A percentile compares a stretch with the other conserved stretches of the same genome.
Conservation (phyloP, 2,329 filamentous ascomycete species). For the Alternaria postmessia region DNA sequence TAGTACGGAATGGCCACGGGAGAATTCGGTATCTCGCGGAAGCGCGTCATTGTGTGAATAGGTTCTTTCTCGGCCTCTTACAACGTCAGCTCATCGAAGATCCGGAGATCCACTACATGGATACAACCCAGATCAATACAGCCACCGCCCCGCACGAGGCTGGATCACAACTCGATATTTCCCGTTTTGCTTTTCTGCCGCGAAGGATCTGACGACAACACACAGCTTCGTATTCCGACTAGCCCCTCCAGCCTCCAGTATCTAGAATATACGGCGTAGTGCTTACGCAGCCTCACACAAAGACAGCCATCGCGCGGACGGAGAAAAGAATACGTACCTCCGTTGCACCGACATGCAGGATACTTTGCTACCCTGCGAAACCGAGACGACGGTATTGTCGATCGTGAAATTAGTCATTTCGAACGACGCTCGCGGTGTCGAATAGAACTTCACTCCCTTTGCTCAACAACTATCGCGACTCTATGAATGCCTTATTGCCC, state of each 20-base stretch:
- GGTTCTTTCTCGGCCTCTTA: neutral
- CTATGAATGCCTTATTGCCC: conserved; percentile 1
- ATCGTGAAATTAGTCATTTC: neutral
- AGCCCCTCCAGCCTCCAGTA: neutral
- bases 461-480: neutral
- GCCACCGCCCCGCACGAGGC: conserved; percentile 2
- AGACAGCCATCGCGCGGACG: neutral
- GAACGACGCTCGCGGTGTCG: neutral
- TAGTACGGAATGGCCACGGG: neutral
- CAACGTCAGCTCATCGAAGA: conserved; percentile 1
- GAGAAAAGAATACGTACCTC: neutral
- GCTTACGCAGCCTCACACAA: conserved; percentile 8
- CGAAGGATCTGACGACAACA: conserved; percentile 13
- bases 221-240: conserved; percentile 7
- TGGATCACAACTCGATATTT: conserved; percentile 6
- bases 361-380: neutral
- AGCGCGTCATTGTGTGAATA: conserved; percentile 7
- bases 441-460: neutral
- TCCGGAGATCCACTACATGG: conserved; percentile 6
- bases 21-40: conserved; percentile 2
- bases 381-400: neutral
- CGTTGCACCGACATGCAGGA: neutral
- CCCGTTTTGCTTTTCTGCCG: conserved; percentile 4
- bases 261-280: neutral
- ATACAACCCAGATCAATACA: neutral